A percentile compares a stretch with the other conserved stretches of the same genome.
phyloP scores from a whole-genome alignment of 2,329 filamentous ascomycete genomes.

The Dactylellina sp. region DNA sequence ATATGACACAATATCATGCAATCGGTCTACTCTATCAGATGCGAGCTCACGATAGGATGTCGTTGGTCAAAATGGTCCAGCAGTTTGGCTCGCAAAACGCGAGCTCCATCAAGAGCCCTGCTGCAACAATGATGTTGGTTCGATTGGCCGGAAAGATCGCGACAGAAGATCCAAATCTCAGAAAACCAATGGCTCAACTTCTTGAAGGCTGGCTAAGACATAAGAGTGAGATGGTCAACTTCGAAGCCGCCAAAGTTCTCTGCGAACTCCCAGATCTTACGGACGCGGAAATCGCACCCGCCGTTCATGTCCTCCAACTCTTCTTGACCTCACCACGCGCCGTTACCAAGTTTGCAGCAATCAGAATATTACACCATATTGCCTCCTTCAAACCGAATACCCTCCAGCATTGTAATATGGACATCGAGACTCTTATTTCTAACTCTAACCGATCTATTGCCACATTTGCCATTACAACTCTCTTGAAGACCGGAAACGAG shows the following conservation, averaged over 20 bases:
- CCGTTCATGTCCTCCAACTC: conserved; percentile 92
- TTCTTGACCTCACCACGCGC: conserved; percentile 96
- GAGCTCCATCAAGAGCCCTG: conserved; percentile 93
- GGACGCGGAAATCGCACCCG: conserved; percentile 89
- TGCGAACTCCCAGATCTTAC: conserved; percentile 94
- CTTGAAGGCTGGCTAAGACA: conserved; percentile 96
- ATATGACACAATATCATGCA: conserved; percentile 98
- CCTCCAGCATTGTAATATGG: conserved; percentile 92
- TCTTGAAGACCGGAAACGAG: conserved; percentile 98
- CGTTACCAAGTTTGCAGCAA: conserved; percentile 96
- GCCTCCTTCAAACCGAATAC: conserved; percentile 95
- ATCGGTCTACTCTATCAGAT: conserved; percentile 98
- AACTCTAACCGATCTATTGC: conserved; percentile 98
- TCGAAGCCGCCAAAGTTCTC: conserved; percentile 97
- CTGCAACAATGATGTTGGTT: conserved; percentile 91
- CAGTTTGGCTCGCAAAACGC: conserved; percentile 82
- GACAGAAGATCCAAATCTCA: conserved; percentile 87
- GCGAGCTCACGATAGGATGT: conserved; percentile 97
- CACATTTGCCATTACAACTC: conserved; percentile 96
- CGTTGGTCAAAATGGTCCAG: conserved; percentile 99
- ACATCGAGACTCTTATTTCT: conserved; percentile 95
- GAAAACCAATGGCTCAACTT: conserved; percentile 96
- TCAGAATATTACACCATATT: conserved; percentile 95
- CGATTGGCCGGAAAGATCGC: conserved; percentile 91
- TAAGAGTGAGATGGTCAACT: conserved; percentile 99